phyloP scores from a whole-genome alignment of 495 filamentous ascomycete genomes.

The Glarea lozoyensis region DNA sequence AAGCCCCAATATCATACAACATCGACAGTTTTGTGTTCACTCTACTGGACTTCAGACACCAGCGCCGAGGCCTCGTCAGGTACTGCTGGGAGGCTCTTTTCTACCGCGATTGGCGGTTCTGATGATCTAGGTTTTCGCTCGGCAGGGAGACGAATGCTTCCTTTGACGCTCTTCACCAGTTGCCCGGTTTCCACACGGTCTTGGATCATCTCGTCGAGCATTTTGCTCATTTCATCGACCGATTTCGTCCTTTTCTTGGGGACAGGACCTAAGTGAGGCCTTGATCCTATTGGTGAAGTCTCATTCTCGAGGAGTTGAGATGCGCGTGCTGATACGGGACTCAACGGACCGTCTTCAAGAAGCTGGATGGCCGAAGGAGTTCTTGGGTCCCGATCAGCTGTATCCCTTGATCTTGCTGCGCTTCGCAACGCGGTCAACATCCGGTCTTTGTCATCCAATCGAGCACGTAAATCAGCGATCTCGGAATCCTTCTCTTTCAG shows the following conservation, averaged over 20 bases:
- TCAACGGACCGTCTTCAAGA: constrained; percentile 28
- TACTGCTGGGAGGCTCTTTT: background rate
- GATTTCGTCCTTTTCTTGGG: constrained; percentile 50
- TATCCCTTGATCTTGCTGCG: constrained; percentile 77
- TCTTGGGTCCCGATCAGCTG: constrained; percentile 46
- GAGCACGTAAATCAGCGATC: constrained; percentile 80
- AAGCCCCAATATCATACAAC: too few relatives aligned
- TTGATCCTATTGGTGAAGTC: constrained; percentile 16
- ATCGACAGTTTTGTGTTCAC: too few relatives aligned
- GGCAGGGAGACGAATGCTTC: constrained; percentile 18
- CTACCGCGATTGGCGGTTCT: background rate
- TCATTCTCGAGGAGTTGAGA: constrained; percentile 35
- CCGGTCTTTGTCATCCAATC: constrained; percentile 89
- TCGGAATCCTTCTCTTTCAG: constrained; percentile 89
- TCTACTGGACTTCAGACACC: constrained; percentile 2
- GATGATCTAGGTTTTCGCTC: constrained; percentile 15
- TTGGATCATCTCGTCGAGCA: constrained; percentile 93
- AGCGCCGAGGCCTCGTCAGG: background rate
- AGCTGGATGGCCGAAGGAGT: constrained; percentile 4
- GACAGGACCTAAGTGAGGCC: constrained; percentile 14
- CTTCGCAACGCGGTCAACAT: constrained; percentile 88
- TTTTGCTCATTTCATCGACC: constrained; percentile 79
- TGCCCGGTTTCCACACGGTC: constrained; percentile 67
- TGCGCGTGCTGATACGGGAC: constrained; percentile 32
- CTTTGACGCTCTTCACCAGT: constrained; percentile 45